Evolutionary conservation across 1,284 basidiomycete genomes (phyloP).

Genomic region (Pseudozyma hubeiensis): DNA sequence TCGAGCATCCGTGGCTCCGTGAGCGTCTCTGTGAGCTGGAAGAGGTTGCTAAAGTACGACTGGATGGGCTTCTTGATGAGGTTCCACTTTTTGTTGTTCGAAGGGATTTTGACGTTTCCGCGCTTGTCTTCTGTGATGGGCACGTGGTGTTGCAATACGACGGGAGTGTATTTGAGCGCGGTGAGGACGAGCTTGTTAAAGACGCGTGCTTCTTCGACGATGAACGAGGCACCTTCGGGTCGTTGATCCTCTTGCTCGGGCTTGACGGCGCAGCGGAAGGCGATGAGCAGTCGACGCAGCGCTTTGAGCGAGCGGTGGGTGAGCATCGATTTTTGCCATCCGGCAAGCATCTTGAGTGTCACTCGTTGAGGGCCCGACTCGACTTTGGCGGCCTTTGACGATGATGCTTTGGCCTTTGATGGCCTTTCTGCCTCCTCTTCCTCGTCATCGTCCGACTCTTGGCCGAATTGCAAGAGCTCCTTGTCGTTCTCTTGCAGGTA

Average conservation of each 20-base stretch:
- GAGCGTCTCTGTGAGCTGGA: slow-evolving; percentile 60
- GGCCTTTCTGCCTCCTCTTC: slow-evolving; percentile 35
- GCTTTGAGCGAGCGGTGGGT: slow-evolving; percentile 88
- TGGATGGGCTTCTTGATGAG: slow-evolving; percentile 88
- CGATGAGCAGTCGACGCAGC: slow-evolving; percentile 80
- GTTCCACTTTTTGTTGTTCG: slow-evolving; percentile 70
- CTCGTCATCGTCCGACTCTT: slow-evolving; percentile 69
- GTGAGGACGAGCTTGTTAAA: slow-evolving; percentile 93
- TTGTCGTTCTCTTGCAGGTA: slow-evolving; percentile 95
- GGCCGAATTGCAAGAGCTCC: slow-evolving; percentile 82
- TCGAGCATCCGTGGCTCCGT: slow-evolving; percentile 72
- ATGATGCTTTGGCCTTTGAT: slow-evolving; percentile 24
- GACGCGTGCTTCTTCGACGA: slow-evolving; percentile 64
- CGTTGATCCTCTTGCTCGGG: slow-evolving; percentile 54
- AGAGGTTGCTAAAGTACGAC: slow-evolving; percentile 71
- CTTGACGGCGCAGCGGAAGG: slow-evolving; percentile 65
- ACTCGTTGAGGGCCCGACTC: slow-evolving; percentile 70
- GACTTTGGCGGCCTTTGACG: slow-evolving; percentile 26
- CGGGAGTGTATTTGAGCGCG: slow-evolving; percentile 87
- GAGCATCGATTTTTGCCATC: slow-evolving; percentile 91
- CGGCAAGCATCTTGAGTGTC: slow-evolving; percentile 79
- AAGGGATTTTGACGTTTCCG: slow-evolving; percentile 70
- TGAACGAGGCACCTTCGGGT: slow-evolving; percentile 49
- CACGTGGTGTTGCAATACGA: slow-evolving; percentile 86
- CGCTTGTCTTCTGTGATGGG: slow-evolving; percentile 78